Evolutionary conservation across 2,329 filamentous ascomycete species (phyloP).

Genomic region (Scedosporium apiospermum): DNA sequence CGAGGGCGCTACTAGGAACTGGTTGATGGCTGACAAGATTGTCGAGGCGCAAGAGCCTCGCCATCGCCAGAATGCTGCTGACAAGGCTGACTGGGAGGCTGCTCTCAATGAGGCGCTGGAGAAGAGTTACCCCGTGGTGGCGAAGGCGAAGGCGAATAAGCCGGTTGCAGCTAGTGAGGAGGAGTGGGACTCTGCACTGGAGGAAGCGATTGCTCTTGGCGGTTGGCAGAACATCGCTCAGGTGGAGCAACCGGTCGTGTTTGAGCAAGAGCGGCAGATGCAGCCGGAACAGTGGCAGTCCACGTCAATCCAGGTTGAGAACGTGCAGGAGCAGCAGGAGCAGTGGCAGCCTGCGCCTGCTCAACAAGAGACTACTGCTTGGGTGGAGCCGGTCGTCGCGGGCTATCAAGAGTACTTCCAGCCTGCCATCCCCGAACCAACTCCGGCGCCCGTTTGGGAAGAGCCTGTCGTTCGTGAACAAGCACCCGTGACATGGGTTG

Average conservation of each 20-base stretch:
- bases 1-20: constrained; percentile 10
- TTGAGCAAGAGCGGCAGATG: no score
- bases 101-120: constrained; percentile 27
- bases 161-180: not conserved
- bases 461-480: not conserved
- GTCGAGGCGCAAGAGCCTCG: not conserved
- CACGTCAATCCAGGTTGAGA: no score
- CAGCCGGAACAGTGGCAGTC: not conserved
- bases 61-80: constrained; percentile 10
- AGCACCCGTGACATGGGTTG: not conserved
- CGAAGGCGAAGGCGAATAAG: not conserved
- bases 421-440: not conserved
- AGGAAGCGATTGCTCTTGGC: not conserved
- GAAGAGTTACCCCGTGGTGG: constrained; percentile 8
- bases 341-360: not conserved
- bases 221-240: not conserved
- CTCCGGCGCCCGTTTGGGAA: not conserved
- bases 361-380: not conserved
- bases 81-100: constrained; percentile 24
- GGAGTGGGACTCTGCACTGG: constrained; percentile 1
- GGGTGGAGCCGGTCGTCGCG: not conserved
- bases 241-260: no score
- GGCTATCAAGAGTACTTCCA: not conserved
- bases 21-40: constrained; percentile 9
- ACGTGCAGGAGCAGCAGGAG: not conserved